Evolutionary conservation across 106 monocot genomes (phyloP).

Genomic region (Iris macrosiphon): DNA sequence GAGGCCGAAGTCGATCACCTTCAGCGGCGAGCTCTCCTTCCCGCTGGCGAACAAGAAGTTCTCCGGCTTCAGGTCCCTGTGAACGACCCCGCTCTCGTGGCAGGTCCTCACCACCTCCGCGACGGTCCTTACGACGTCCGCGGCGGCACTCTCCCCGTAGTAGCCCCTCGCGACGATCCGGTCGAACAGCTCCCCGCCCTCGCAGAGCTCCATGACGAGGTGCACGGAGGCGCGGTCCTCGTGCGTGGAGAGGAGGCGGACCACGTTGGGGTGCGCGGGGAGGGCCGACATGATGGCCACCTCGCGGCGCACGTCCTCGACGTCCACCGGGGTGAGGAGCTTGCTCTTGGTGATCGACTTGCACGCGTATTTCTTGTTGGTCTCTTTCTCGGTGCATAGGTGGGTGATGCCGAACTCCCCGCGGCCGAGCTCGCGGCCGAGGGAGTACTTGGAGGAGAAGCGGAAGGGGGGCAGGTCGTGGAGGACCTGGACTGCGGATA

Average conservation of each 20-base stretch:
- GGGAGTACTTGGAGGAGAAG: slow-evolving; percentile 4
- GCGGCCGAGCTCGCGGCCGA: slow-evolving; percentile 31
- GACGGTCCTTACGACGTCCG: slow-evolving; percentile 25
- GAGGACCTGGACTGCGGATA: too few species aligned
- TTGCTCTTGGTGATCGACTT: slow-evolving; percentile 5
- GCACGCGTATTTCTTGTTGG: not conserved
- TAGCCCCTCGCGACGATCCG: slow-evolving; percentile 41
- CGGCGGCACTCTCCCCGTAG: slow-evolving; percentile 33
- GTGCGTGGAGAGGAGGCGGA: not conserved
- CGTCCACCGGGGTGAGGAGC: slow-evolving; percentile 1
- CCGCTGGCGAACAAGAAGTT: not conserved
- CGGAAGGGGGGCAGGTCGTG: too few species aligned
- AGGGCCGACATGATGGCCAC: slow-evolving; percentile 5
- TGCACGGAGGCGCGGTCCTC: slow-evolving; percentile 38
- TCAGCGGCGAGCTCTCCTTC: slow-evolving; percentile 2
- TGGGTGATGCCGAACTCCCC: slow-evolving; percentile 24
- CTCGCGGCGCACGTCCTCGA: slow-evolving; percentile 7
- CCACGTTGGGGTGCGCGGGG: not conserved
- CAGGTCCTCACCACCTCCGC: slow-evolving; percentile 29
- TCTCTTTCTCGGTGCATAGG: not conserved
- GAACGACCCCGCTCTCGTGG: not conserved
- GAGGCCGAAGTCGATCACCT: slow-evolving; percentile 7
- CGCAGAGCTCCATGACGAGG: slow-evolving; percentile 68
- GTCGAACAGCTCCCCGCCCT: slow-evolving; percentile 69
- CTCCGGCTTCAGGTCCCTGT: slow-evolving; percentile 10